phyloP scores from a whole-genome alignment of 2,329 filamentous ascomycete genomes.

The Penicillium corylophilum region DNA sequence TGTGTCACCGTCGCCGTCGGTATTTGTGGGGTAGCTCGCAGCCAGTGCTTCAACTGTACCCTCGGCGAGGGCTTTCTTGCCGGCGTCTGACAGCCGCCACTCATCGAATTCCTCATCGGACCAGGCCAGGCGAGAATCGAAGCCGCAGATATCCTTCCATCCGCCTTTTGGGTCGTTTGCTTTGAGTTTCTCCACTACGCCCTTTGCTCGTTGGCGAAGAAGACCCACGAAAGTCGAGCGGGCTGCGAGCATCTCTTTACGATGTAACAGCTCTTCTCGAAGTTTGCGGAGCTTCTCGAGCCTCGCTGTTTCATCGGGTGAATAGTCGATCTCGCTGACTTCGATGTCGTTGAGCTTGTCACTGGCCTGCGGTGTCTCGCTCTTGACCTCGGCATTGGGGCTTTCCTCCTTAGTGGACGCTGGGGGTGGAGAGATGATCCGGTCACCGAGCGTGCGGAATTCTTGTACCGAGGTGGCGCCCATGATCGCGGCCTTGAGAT shows the following conservation, averaged over 20 bases:
- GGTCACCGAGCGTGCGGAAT: conserved; percentile 44
- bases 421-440: conserved; percentile 35
- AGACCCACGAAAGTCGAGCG: conserved; percentile 45
- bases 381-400: conserved; percentile 9
- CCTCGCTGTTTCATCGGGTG: conserved; percentile 38
- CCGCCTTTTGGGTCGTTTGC: conserved; percentile 46
- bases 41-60: conserved; percentile 35
- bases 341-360: conserved; percentile 33
- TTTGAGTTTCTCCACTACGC: conserved; percentile 45
- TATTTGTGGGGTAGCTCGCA: conserved; percentile 22
- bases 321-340: conserved; percentile 33
- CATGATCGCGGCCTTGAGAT: conserved; percentile 43
- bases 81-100: conserved; percentile 43
- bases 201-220: conserved; percentile 43
- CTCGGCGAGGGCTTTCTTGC: conserved; percentile 41
- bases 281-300: conserved; percentile 39
- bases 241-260: conserved; percentile 42
- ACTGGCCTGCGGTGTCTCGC: conserved; percentile 13
- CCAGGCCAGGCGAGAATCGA: conserved; percentile 48
- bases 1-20: conserved; percentile 36
- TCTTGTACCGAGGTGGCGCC: conserved; percentile 39
- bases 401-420: conserved; percentile 20
- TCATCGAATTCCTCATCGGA: conserved; percentile 50
- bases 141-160: conserved; percentile 51
- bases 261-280: conserved; percentile 36